phyloP scores from a whole-genome alignment of 192 early-diverging fungal genomes.

The Linnemannia hyalina region DNA sequence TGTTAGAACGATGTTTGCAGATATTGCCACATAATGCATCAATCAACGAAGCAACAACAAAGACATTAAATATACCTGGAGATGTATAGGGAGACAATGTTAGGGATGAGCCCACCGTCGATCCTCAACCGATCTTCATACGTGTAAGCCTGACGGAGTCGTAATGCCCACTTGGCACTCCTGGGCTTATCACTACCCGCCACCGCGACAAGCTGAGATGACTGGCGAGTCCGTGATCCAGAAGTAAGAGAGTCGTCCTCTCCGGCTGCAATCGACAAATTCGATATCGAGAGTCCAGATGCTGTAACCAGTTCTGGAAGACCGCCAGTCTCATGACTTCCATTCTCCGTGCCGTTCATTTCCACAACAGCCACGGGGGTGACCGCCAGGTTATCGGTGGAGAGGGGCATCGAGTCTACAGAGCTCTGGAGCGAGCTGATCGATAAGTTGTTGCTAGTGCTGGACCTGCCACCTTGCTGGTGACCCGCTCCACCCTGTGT shows the following conservation, averaged over 20 bases:
- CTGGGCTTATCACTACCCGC: conserved; percentile 16
- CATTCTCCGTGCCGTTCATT: background rate
- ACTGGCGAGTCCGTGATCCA: conserved; percentile 28
- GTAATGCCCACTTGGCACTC: conserved; percentile 51
- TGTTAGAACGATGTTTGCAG: background rate
- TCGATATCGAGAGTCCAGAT: background rate
- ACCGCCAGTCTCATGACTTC: background rate
- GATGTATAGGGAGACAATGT: conserved; percentile 58
- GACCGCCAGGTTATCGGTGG: background rate
- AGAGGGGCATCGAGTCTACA: conserved; percentile 9
- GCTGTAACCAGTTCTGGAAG: too few species aligned
- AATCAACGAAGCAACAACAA: conserved; percentile 11
- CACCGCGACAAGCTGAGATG: conserved; percentile 14
- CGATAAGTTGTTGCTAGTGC: conserved; percentile 4
- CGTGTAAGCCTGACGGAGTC: conserved; percentile 52
- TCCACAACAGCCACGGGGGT: background rate
- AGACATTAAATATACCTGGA: conserved; percentile 45
- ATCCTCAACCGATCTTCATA: conserved; percentile 54
- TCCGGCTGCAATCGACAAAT: background rate
- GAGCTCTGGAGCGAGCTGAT: conserved; percentile 31
- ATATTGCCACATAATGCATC: background rate
- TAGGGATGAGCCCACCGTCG: conserved; percentile 38
- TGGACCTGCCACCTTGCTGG: background rate
- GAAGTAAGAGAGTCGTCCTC: conserved; percentile 5
- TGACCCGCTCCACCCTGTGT: background rate